Base-by-base conservation (phyloP, 2,329 filamentous ascomycete genomes). In the Trichoderma asperellum region DNA sequence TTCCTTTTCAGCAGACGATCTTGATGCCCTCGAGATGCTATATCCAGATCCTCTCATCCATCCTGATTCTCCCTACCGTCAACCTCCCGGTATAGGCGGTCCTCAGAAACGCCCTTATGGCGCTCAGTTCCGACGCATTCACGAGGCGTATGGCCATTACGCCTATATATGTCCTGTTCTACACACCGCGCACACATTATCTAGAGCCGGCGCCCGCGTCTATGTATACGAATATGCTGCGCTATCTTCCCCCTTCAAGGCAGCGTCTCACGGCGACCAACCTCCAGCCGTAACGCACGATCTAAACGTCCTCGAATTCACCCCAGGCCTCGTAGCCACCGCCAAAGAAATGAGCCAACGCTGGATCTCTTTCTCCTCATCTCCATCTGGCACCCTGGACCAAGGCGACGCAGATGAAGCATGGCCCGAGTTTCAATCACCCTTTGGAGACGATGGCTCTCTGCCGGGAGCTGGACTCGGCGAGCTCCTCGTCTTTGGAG, bases 91-190 rank as follows among this genome's bases (percentile, higher is more conserved):
- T 75, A 11, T 78, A 64, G 29, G 68, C 6, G 68, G 68, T 16
- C 68, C 68, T 55, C 63, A 70, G 63, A 70, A 56, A 27, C 68
- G 62, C 58, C 55, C 79, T 35, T 78, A 83, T n/a, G 87, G 87
- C 1, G 71, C 79, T 5, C 86, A 90, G 75, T 90, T 85, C 79
- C 82, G 82, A 62, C 83, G 88, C 2, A 78, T 89, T 3, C 86
- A 88, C 73, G 85, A 86, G 11, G 87, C 87, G 0, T 91, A 91
- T 75, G 86, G 83, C 0, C 86, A 91, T 74, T 91, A 88, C 74
- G 88, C 87, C 0, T 91, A 91, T 74, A 86, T 89, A 59, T 87
- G 86, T 27, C 89, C 89, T 0, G 87, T 91, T 0, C 80, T 89
- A 3, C 87, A 90, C 75, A 88, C 86, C 0, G 88, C 86, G 0